These are phyloP conservation scores for Pichia thaimueangensis DNA, from an alignment of 805 yeast species.

Conservation along the genomic window DNA sequence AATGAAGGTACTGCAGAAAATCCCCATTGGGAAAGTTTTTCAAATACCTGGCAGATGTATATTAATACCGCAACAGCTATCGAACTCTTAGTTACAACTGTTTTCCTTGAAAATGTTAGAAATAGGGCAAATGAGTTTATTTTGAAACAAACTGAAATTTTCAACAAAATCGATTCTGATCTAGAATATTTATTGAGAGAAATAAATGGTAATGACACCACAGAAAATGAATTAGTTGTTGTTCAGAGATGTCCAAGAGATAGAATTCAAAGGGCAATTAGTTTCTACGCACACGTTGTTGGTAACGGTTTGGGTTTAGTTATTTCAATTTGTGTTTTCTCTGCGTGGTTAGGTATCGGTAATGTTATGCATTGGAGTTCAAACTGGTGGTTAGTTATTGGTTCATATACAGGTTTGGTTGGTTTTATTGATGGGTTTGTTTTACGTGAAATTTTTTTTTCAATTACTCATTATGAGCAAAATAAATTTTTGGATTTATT, in stretches of 20 bases:
- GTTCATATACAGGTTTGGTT: conserved; percentile 40
- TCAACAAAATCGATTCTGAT: conserved; percentile 25
- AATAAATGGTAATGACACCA: neutral
- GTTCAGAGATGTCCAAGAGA: conserved; percentile 24
- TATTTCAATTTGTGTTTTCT: conserved; percentile 29
- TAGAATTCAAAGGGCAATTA: conserved; percentile 13
- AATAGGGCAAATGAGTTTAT: conserved; percentile 32
- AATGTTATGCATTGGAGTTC: conserved; percentile 30
- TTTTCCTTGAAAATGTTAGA: conserved; percentile 35
- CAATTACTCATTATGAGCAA: conserved; percentile 20
- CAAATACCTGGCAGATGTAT: conserved; percentile 36
- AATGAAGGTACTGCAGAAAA: conserved; percentile 8
- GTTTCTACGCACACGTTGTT: conserved; percentile 35
- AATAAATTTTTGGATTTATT: conserved; percentile 24
- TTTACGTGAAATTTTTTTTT: conserved; percentile 33
- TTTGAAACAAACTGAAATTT: conserved; percentile 15
- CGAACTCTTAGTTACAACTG: conserved; percentile 29
- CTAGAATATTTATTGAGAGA: conserved; percentile 21
- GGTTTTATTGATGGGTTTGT: conserved; percentile 40
- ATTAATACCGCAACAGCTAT: conserved; percentile 39
- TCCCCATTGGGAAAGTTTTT: conserved; percentile 21
- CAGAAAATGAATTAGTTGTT: conserved; percentile 22
- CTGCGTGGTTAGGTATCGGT: conserved; percentile 35
- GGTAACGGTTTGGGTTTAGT: conserved; percentile 38
- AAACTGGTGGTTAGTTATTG: conserved; percentile 42